Evolutionary conservation across 306 rosid species (phyloP), one percentile per base, ranked within the genome.

Genomic region (Ormosia emarginata): DNA sequence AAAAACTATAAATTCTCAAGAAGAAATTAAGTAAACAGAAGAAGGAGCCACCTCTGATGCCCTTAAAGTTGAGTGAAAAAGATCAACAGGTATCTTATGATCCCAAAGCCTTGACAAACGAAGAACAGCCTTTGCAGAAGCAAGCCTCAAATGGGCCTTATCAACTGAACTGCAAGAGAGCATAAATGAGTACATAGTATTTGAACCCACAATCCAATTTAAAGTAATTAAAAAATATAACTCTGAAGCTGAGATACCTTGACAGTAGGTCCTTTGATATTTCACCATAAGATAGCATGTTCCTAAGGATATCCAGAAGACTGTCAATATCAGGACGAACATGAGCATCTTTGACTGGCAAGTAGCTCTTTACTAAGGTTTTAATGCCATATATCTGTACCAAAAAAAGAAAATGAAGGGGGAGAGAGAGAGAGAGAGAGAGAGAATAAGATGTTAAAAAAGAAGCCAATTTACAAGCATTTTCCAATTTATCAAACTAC

Each of bases 301-400:
- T 90, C 86, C 87, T 90, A 30, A 95, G 93, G 79, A 92, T 92
- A 77, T 88, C 93, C 57, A 95, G 84, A 87, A 95, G 91, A 73
- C 75, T 83, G 67, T 88, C 87, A 71, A 95, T 87, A 82, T 86
- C 86, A 64, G 87, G 83, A 82, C 94, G 98, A 81, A 86, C 90
- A 79, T 90, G 95, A 58, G 98, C 98, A 92, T 95, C 99, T 89
- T 95, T 95, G 74, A 90, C 93, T 30, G 99, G 94, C 87, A 93
- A 75, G 86, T 90, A 95, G 90, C 99, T 93, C 63, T 93, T 93
- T 55, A 93, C 97, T 85, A 95, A 85, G 71, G 97, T 91, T 88
- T 95, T 95, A 52, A 95, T 88, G 78, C 97, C 97, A 68, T 79
- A 93, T 86, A 93, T 93, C 99, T 95, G 89, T 79, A 79, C 49